Percentiles rank a stretch among this genome's conserved stretches.
Evolutionary conservation across 257 asterid species (phyloP).

Genomic region (Solanum appendiculatum): DNA sequence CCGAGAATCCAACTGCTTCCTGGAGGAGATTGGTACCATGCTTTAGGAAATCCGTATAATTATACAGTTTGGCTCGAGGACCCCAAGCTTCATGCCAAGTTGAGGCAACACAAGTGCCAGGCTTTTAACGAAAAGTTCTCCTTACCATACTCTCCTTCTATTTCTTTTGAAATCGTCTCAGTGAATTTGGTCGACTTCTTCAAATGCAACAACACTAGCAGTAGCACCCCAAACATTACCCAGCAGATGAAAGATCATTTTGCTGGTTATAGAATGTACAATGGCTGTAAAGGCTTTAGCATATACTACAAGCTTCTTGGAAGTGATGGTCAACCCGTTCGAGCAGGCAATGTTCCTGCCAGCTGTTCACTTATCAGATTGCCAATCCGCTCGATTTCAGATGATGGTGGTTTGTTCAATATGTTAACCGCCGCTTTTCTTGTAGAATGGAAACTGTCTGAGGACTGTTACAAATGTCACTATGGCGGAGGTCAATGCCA

Average conservation of each 20-base stretch:
- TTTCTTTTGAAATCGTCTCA: rapidly evolving
- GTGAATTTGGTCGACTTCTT: rapidly evolving
- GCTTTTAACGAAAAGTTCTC: not conserved
- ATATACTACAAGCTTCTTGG: not conserved
- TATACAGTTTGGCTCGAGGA: rapidly evolving
- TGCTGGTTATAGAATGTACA: not conserved
- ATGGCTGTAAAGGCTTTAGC: not conserved
- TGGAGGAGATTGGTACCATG: not conserved
- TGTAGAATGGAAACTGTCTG: not conserved
- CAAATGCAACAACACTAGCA: not conserved
- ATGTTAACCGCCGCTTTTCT: rapidly evolving
- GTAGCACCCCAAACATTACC: not conserved
- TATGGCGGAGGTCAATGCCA: not conserved
- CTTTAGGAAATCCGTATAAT: rapidly evolving
- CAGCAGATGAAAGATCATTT: not conserved
- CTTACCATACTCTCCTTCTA: not conserved
- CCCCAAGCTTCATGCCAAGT: not conserved
- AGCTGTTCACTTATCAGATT: not conserved
- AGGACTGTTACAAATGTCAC: not conserved
- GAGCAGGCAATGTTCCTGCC: not conserved
- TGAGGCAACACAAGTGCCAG: not conserved
- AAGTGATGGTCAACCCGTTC: rapidly evolving
- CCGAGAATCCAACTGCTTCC: not conserved
- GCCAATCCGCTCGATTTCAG: rapidly evolving
- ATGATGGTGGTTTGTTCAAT: not conserved